Percentiles rank a stretch among this genome's conserved stretches.
Evolutionary conservation across 352 stramenopile genomes (phyloP).

Genomic region (Phytophthora sansomeana): DNA sequence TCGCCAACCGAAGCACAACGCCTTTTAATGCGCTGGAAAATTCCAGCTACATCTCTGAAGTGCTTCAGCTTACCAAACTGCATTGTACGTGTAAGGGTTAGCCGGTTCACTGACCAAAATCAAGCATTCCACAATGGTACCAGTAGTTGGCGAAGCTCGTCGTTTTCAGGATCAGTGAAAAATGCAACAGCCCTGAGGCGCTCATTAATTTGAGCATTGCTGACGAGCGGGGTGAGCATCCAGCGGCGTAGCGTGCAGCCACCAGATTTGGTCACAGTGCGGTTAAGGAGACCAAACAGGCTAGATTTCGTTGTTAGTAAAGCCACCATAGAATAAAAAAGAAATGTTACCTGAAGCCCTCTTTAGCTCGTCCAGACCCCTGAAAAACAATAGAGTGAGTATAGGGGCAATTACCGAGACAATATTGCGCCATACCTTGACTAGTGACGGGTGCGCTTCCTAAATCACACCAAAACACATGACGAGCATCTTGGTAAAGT

Average conservation of each 20-base stretch:
- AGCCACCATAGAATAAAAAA: not conserved
- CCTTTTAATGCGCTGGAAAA: slow-evolving; percentile 72
- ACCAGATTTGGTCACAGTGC: slow-evolving; percentile 77
- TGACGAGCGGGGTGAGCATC: slow-evolving; percentile 81
- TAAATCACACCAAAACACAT: slow-evolving; percentile 26
- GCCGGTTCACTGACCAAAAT: not conserved
- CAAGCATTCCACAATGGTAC: slow-evolving; percentile 33
- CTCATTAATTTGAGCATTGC: slow-evolving; percentile 54
- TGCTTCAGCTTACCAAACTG: slow-evolving; percentile 66
- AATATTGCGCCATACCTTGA: slow-evolving; percentile 56
- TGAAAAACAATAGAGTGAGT: slow-evolving; percentile 25
- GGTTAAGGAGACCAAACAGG: slow-evolving; percentile 83
- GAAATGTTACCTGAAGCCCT: slow-evolving; percentile 77
- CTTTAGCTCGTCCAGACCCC: slow-evolving; percentile 77
- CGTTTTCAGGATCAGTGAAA: slow-evolving; percentile 56
- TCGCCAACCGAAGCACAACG: slow-evolving; percentile 69
- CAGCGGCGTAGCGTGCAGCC: slow-evolving; percentile 68
- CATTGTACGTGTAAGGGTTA: slow-evolving; percentile 4
- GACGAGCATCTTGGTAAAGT: not conserved
- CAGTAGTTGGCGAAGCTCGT: slow-evolving; percentile 66
- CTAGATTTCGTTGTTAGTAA: slow-evolving; percentile 36
- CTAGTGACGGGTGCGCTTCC: slow-evolving; percentile 81
- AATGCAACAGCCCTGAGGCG: slow-evolving; percentile 68
- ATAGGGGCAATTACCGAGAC: not conserved
- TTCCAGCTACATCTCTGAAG: slow-evolving; percentile 71